phyloP scores from a whole-genome alignment of 2,329 filamentous ascomycete species.

The Neopestalotiopsis clavispora region DNA sequence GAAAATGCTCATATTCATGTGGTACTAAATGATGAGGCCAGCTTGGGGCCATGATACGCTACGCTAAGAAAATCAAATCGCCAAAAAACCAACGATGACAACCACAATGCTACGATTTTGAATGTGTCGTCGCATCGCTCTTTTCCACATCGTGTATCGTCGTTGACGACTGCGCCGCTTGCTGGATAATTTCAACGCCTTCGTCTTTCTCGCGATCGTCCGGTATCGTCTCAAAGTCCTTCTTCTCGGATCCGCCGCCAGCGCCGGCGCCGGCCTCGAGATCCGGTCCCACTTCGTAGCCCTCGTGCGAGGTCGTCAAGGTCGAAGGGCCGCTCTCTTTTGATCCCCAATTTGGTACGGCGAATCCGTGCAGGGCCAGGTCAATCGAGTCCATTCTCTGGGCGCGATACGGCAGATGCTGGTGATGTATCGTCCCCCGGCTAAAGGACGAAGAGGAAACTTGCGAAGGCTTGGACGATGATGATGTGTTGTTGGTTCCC shows the following conservation, averaged over 20 bases:
- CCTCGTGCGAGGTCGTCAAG: background rate
- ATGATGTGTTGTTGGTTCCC: background rate
- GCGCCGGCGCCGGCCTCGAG: background rate
- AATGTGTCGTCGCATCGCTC: background rate
- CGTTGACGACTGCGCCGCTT: background rate
- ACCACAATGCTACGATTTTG: background rate
- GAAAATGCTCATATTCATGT: background rate
- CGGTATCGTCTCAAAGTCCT: background rate
- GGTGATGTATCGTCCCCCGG: background rate
- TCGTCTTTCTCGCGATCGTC: background rate
- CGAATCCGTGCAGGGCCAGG: background rate
- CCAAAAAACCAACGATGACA: background rate
- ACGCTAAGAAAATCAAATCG: background rate
- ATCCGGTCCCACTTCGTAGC: background rate
- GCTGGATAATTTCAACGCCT: background rate
- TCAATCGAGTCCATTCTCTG: background rate
- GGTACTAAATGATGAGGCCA: background rate
- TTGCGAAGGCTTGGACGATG: background rate
- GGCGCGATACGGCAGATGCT: background rate
- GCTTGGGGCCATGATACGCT: background rate
- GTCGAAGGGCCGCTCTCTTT: background rate
- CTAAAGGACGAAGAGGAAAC: background rate
- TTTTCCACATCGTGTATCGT: background rate
- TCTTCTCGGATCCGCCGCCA: background rate
- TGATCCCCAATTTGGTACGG: background rate